Conservation (phyloP, 2,329 filamentous ascomycete species). For the Penicillium rolfsii region DNA sequence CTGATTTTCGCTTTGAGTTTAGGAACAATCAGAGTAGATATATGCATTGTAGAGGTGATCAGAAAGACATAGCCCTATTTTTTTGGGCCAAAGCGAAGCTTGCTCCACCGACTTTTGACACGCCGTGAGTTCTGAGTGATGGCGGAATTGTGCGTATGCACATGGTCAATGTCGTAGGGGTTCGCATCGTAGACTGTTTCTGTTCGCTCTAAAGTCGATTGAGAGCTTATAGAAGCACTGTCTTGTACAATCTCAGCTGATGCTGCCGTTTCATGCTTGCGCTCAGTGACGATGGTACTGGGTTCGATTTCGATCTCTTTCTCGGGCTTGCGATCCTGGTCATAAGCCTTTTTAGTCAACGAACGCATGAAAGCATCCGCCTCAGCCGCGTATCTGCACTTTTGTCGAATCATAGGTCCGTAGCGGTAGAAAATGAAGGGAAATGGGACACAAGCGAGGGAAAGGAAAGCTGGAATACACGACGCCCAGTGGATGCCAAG, state of each 20-base stretch:
- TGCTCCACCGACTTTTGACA: conserved; percentile 5
- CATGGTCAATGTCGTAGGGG: conserved; percentile 39
- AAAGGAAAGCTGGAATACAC: conserved; percentile 46
- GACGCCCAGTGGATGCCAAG: conserved; percentile 51
- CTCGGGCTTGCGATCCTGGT: background rate
- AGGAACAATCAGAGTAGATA: too few species aligned
- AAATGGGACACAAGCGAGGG: conserved; percentile 43
- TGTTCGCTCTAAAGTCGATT: conserved; percentile 15
- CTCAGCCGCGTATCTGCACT: conserved; percentile 42
- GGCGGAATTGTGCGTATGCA: conserved; percentile 36
- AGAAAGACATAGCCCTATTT: too few species aligned
- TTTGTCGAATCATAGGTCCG: conserved; percentile 38
- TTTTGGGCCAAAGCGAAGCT: conserved; percentile 10
- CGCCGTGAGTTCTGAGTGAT: conserved; percentile 29
- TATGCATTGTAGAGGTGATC: too few species aligned
- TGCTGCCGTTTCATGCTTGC: background rate
- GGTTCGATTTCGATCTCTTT: background rate
- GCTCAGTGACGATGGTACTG: background rate
- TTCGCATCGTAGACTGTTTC: conserved; percentile 32
- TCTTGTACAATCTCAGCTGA: background rate
- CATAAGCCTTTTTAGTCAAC: conserved; percentile 23
- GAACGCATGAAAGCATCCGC: conserved; percentile 36
- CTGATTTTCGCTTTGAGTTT: too few species aligned
- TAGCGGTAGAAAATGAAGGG: conserved; percentile 46
- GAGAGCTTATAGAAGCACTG: conserved; percentile 10